These are phyloP conservation scores for Mollisia scopiformis DNA, from an alignment of 2,329 filamentous ascomycete genomes.

Conservation along the genomic window DNA sequence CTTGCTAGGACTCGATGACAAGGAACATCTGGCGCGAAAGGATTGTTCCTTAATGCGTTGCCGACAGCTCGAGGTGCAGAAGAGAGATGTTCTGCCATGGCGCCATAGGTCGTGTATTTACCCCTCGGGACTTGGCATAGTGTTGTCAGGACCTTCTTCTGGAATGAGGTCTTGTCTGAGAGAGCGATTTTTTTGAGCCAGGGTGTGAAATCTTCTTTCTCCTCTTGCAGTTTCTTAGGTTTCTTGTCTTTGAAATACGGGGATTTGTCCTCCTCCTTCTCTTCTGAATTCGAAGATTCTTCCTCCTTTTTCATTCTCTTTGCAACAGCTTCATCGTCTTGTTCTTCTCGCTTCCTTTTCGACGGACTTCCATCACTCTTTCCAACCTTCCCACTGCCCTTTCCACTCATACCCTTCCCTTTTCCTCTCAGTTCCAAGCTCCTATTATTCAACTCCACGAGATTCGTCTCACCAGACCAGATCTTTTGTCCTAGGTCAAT, in stretches of 20 bases:
- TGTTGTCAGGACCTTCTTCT: constrained; percentile 68
- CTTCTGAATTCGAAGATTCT: neutral
- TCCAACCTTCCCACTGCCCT: constrained; percentile 5
- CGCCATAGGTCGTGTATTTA: constrained; percentile 76
- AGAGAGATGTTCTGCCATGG: constrained; percentile 66
- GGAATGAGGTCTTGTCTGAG: constrained; percentile 50
- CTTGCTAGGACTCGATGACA: constrained; percentile 82
- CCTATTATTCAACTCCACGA: constrained; percentile 42
- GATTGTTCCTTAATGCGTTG: constrained; percentile 76
- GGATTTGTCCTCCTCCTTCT: neutral
- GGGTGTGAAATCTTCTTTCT: constrained; percentile 22
- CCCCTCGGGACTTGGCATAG: constrained; percentile 79
- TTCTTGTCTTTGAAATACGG: neutral
- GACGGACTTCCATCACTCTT: neutral
- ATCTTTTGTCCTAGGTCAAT: constrained; percentile 43
- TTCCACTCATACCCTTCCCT: constrained; percentile 1
- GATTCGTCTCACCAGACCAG: constrained; percentile 37
- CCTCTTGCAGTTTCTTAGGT: constrained; percentile 46
- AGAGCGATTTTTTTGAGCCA: constrained; percentile 30
- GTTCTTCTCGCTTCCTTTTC: constrained; percentile 12
- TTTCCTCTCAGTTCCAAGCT: constrained; percentile 43
- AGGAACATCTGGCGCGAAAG: constrained; percentile 80
- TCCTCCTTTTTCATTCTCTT: constrained; percentile 10
- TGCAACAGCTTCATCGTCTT: neutral
- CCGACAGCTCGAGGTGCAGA: constrained; percentile 79